Conservation (phyloP, 768 basidiomycete genomes). For the Calocybe gangraenosa region DNA sequence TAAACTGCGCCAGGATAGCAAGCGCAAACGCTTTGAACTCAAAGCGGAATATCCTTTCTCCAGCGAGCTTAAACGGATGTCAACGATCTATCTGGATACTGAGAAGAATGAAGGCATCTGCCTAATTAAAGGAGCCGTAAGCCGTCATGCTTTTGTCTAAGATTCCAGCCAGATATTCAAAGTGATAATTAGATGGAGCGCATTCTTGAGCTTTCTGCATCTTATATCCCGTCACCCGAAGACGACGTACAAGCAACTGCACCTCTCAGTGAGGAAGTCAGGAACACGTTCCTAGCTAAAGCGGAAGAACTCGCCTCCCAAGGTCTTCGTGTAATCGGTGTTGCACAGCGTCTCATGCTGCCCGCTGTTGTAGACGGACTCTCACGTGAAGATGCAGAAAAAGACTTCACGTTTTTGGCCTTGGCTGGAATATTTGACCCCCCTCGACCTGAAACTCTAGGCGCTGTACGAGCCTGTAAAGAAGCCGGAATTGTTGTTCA, state of each 20-base stretch:
- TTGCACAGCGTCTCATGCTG: slow-evolving; percentile 24
- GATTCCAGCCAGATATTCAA: background rate
- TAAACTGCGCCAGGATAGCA: slow-evolving; percentile 11
- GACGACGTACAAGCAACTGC: slow-evolving; percentile 17
- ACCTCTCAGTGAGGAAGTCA: slow-evolving; percentile 25
- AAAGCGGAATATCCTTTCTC: slow-evolving; percentile 42
- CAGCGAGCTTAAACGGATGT: slow-evolving; percentile 49
- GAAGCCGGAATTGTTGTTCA: slow-evolving; percentile 50
- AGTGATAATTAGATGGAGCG: slow-evolving; percentile 31
- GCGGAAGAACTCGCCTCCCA: slow-evolving; percentile 36
- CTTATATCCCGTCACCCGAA: slow-evolving; percentile 27
- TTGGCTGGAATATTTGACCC: slow-evolving; percentile 56
- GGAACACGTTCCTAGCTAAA: slow-evolving; percentile 24
- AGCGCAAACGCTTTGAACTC: slow-evolving; percentile 27
- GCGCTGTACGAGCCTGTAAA: slow-evolving; percentile 46
- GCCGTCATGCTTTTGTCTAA: slow-evolving; percentile 4
- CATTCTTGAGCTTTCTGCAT: slow-evolving; percentile 43
- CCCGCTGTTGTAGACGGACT: slow-evolving; percentile 20
- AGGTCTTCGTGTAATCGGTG: slow-evolving; percentile 36
- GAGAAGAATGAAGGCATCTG: slow-evolving; percentile 21
- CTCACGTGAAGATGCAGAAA: slow-evolving; percentile 41
- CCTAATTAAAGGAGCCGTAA: slow-evolving; percentile 34
- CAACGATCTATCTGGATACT: slow-evolving; percentile 30
- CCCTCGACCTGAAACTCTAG: slow-evolving; percentile 48
- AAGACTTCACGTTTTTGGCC: slow-evolving; percentile 45